These are phyloP conservation scores for Sphaerostilbella broomeana DNA, from an alignment of 2,329 filamentous ascomycete genomes.

Conservation along the genomic window DNA sequence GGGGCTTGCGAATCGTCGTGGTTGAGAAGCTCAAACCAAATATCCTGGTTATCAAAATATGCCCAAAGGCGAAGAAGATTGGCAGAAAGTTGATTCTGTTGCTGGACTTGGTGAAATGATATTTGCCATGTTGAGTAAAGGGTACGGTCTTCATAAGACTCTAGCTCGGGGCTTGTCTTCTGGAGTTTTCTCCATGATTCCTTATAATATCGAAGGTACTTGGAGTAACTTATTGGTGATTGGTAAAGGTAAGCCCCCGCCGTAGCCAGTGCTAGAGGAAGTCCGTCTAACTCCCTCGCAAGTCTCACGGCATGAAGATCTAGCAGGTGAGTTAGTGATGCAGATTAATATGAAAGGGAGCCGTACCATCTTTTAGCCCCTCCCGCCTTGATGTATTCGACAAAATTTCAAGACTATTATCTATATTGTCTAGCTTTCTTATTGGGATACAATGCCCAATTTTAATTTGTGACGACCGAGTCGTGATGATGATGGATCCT, in stretches of 20 bases:
- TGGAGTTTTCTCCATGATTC: background rate
- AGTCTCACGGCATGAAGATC: background rate
- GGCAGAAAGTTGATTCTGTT: background rate
- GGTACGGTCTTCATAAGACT: background rate
- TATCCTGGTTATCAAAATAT: background rate
- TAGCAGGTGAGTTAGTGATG: background rate
- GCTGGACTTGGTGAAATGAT: background rate
- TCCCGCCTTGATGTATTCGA: conserved; percentile 21
- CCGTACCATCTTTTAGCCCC: conserved; percentile 21
- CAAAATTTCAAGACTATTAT: conserved; percentile 27
- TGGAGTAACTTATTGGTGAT: background rate
- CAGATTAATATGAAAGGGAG: conserved; percentile 1
- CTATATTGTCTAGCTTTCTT: conserved; percentile 24
- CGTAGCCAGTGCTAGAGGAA: background rate
- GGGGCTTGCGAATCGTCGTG: background rate
- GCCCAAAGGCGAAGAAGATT: background rate
- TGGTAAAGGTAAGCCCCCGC: conserved; percentile 1
- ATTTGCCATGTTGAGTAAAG: background rate
- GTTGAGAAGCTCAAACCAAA: background rate
- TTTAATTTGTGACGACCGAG: conserved; percentile 26
- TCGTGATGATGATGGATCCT: conserved; percentile 37
- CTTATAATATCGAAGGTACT: background rate
- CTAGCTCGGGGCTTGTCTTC: background rate
- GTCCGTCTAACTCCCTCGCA: background rate
- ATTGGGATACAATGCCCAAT: conserved; percentile 28